Base-by-base conservation (phyloP, 129 eudicot species). In the Logfia minima region DNA sequence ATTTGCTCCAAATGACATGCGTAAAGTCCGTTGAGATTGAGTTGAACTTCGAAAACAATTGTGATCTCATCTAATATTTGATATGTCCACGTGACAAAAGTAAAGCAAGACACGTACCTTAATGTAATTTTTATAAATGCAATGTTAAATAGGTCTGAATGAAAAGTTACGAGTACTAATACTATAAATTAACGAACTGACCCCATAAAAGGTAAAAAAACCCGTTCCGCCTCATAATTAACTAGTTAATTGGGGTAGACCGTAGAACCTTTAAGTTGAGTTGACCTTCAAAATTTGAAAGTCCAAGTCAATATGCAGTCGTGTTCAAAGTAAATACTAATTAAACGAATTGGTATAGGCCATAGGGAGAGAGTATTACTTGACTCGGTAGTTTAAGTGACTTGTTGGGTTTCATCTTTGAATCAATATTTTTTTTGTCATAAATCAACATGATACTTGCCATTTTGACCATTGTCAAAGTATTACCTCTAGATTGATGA, bases 271-370 rank as follows among this genome's bases (percentile, higher is more conserved):
- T 76, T 31, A 51, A 55, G 66, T 13, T 66, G 34, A 66, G 73
- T 48, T 51, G 73, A 76, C 66, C 52, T 28, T 76, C 55, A 51
- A 59, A 66, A 60, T 59, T 59, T 67, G 58, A 41, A 76, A 68
- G 76, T 75, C 80, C 55, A 75, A 75, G 76, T 81, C 80, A 81
- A 75, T 41, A 59, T 22, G 72, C 61, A 75, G 80, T 81, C 84
- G 1, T 67, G 64, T 81, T 81, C 84, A 81, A 81, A 75, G 76
- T 81, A 68, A 81, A 75, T 70, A 81, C 66, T 75, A 34, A 5
- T 34, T 34, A 75, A 81, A 75, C 64, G 72, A 66, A 66, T 28
- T 70, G 31, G 71, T 74, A 37, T 58, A 17, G 43, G 73, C 29
- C 29, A 26, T 26, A 26, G 32, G 22, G 74, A 65, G 62, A 65